Evolutionary conservation across 345 rosid species (phyloP), one percentile per base, ranked within the genome.

Genomic region (Moricandia moricandioides): DNA sequence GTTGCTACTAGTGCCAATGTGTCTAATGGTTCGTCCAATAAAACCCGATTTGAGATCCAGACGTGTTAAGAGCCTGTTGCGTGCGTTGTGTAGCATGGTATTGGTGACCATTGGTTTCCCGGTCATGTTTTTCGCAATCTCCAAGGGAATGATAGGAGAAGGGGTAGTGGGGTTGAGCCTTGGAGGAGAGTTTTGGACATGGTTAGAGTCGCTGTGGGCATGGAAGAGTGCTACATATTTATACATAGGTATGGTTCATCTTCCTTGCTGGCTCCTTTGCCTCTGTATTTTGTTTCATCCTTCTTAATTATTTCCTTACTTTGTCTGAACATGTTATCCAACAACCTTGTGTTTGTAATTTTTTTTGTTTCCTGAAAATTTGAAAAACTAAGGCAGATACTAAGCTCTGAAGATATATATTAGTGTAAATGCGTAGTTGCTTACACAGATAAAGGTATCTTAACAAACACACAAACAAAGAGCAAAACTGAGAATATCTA

Each of bases 161-260:
- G 92, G 91, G 26, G 72, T 81, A 12, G 57, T 64, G 30, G 79
- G 84, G 75, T 47, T 81, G 64, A 55, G 80, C 17, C 74, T 85
- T 30, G 91, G 87, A 16, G 82, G 82, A 52, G 91, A 89, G 51
- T 90, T 90, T 82, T 92, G 99, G 99, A 80, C 55, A 34, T 92
- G 98, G 97, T 70, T 89, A 56, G 96, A 90, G 72, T 87, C 92
- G 47, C 85, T 95, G 8, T 90, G 94, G 97, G 87, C 83, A 21
- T 95, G 99, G 98, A 89, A 87, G 82, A 92, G 97, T 78, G 96
- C 99, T 5, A 95, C 98, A 7, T 95, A 90, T 86, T 84, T 95
- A 60, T 95, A 84, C 72, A 84, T 92, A 61, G 88, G 96, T 81
- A 84, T 89, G 88, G 85, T 89, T 34, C 92, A 90, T 74, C 86